phyloP scores from a whole-genome alignment of 2,329 filamentous ascomycete species.

The Coleophoma cylindrospora region DNA sequence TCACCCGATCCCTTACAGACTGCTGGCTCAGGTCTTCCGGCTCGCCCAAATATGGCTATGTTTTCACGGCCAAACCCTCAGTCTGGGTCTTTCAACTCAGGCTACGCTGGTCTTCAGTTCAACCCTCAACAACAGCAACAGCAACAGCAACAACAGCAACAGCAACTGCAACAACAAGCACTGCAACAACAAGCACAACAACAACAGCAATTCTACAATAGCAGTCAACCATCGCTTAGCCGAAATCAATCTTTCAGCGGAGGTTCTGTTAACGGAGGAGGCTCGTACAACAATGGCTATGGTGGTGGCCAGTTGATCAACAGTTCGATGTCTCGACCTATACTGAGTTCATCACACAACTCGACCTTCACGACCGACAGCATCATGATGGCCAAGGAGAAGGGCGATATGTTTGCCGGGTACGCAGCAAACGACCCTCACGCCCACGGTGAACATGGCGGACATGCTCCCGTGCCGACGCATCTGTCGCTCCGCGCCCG shows the following conservation, averaged over 20 bases:
- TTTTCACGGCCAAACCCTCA: too few species aligned
- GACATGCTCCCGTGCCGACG: background rate
- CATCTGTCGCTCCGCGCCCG: slow-evolving; percentile 9
- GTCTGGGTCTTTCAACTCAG: too few species aligned
- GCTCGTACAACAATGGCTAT: too few species aligned
- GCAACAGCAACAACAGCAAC: background rate
- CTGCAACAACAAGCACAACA: background rate
- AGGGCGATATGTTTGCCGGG: slow-evolving; percentile 1
- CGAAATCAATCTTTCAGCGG: too few species aligned
- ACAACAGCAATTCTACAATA: too few species aligned
- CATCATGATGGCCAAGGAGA: slow-evolving; percentile 1
- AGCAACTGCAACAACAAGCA: background rate
- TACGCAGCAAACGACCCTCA: background rate
- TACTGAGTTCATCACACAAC: slow-evolving; percentile 1
- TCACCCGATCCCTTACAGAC: background rate
- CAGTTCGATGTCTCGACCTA: background rate
- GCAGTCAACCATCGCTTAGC: too few species aligned
- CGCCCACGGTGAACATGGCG: slow-evolving; percentile 6
- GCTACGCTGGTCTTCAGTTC: too few species aligned
- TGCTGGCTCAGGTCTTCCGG: background rate
- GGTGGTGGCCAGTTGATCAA: background rate
- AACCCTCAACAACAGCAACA: slow-evolving; percentile 8
- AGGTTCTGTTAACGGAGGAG: too few species aligned
- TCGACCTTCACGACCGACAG: background rate
- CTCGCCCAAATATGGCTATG: slow-evolving; percentile 4